Conservation (phyloP, 164 flowering plant species). For the Magnolia changhungtana region DNA sequence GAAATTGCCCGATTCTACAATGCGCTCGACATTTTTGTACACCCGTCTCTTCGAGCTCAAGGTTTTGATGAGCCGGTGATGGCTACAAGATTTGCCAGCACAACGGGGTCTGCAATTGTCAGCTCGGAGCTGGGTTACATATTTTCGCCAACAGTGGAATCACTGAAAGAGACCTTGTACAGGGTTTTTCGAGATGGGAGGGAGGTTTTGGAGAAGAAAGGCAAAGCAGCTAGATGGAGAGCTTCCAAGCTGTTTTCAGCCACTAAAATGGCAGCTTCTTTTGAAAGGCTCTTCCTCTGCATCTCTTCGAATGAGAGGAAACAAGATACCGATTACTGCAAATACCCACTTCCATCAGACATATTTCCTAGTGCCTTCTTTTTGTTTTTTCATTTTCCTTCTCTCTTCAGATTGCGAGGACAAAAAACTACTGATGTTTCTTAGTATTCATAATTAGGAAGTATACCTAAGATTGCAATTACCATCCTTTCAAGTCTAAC, state of each 20-base stretch:
- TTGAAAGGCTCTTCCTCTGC: slow-evolving; percentile 72
- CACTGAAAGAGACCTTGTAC: slow-evolving; percentile 42
- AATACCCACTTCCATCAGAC: slow-evolving; percentile 4
- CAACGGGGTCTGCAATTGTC: slow-evolving; percentile 57
- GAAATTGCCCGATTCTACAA: slow-evolving; percentile 59
- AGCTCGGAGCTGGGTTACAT: slow-evolving; percentile 50
- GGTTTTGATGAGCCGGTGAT: slow-evolving; percentile 71
- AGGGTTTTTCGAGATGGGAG: slow-evolving; percentile 47
- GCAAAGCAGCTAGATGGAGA: slow-evolving; percentile 43
- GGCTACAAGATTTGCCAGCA: slow-evolving; percentile 68
- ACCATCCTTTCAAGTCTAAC: too few species aligned
- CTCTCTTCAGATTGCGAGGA: background rate
- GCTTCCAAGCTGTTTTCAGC: slow-evolving; percentile 64
- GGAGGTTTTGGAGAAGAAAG: slow-evolving; percentile 40
- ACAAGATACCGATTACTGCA: slow-evolving; percentile 18
- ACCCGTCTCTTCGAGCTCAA: slow-evolving; percentile 74
- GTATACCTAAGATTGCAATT: too few species aligned
- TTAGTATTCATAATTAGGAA: too few species aligned
- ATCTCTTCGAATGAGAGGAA: slow-evolving; percentile 32
- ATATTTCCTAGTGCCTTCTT: background rate
- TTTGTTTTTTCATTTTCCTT: background rate
- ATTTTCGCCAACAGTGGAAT: slow-evolving; percentile 52
- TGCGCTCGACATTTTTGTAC: slow-evolving; percentile 60
- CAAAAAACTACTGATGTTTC: background rate
- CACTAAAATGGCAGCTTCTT: slow-evolving; percentile 66